phyloP scores from a whole-genome alignment of 1,139 yeast species.

The Yamadazyma atlantica region DNA sequence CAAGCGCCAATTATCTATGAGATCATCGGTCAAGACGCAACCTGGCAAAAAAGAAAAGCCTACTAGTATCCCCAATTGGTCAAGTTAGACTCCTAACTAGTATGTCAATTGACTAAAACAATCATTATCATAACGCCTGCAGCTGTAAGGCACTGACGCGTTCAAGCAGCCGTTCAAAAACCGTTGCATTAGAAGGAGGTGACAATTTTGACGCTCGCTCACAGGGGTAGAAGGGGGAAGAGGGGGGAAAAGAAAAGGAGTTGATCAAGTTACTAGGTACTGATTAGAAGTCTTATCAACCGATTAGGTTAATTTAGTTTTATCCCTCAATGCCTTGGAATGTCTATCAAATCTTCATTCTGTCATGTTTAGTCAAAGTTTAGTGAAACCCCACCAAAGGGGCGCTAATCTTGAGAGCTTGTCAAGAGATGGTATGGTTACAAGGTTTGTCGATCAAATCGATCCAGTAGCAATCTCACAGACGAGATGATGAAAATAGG shows the following conservation, averaged over 20 bases:
- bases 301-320: not conserved
- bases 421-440: not conserved
- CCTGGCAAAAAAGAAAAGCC: not conserved
- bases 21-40: too few species aligned
- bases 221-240: not conserved
- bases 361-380: not conserved
- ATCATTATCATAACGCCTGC: not conserved
- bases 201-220: not conserved
- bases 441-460: not conserved
- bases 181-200: conserved; percentile 1
- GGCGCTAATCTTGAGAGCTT: too few species aligned
- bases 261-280: not conserved
- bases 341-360: not conserved
- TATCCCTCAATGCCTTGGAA: not conserved
- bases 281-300: not conserved
- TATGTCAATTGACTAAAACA: not conserved
- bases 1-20: too few species aligned
- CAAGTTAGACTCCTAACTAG: not conserved
- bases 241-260: not conserved
- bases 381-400: too few species aligned
- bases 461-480: not conserved
- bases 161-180: not conserved
- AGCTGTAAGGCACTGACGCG: not conserved
- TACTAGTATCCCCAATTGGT: not conserved
- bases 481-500: too few species aligned